Evolutionary conservation across 2,329 filamentous ascomycete species (phyloP).

Genomic region (Calonectria pseudoturangicola): DNA sequence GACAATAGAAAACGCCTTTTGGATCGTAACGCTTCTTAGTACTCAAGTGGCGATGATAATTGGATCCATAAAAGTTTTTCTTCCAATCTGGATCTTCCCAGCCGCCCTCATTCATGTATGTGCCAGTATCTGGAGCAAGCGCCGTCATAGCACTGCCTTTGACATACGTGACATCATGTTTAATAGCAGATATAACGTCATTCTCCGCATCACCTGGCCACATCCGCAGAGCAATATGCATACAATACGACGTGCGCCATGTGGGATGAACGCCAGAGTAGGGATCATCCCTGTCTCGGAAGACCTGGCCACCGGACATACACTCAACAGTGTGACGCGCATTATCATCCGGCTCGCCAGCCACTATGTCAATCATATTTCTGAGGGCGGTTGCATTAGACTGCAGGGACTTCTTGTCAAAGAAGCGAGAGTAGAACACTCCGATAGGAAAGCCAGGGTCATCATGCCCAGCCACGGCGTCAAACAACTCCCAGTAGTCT

Average conservation of each 20-base stretch:
- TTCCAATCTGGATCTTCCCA: slow-evolving; percentile 54
- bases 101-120: slow-evolving; percentile 58
- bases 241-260: background rate
- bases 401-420: background rate
- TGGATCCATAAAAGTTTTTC: slow-evolving; percentile 55
- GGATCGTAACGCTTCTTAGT: slow-evolving; percentile 59
- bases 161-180: background rate
- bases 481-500: background rate
- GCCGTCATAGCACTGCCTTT: background rate
- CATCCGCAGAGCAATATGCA: background rate
- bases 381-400: background rate
- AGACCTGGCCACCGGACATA: background rate
- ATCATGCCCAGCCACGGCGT: background rate
- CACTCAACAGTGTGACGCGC: background rate
- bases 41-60: slow-evolving; percentile 52
- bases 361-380: background rate
- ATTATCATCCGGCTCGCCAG: background rate
- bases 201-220: background rate
- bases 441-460: background rate
- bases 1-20: slow-evolving; percentile 50
- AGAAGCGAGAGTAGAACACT: background rate
- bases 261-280: background rate
- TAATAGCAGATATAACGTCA: background rate
- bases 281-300: background rate
- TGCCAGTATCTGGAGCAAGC: slow-evolving; percentile 47